Percentiles rank a stretch among this genome's conserved stretches.
phyloP scores from a whole-genome alignment of 371 early-diverging fungal genomes.

The Rhizopus arrhizus region DNA sequence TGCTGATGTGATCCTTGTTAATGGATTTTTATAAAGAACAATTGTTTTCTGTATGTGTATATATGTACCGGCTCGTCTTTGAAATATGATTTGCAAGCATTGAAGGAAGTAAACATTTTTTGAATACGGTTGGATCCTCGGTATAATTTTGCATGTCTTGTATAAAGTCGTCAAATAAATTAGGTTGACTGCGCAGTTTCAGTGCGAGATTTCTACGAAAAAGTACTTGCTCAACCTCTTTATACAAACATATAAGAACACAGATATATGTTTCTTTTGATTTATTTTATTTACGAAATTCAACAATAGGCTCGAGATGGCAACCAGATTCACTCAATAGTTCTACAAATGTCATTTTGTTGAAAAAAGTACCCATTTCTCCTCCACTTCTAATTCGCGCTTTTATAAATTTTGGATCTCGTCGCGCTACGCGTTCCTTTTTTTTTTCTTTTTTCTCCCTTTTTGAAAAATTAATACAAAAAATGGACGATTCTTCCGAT shows the following conservation, averaged over 20 bases:
- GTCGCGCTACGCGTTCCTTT: conserved; percentile 1
- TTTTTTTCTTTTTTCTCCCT: conserved; percentile 10
- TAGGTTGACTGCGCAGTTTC: conserved; percentile 29
- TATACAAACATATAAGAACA: neutral
- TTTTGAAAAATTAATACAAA: conserved; percentile 2
- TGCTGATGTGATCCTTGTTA: neutral
- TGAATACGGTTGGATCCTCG: conserved; percentile 30
- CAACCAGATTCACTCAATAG: conserved; percentile 24
- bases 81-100: conserved; percentile 23
- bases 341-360: conserved; percentile 15
- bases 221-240: conserved; percentile 23
- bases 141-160: conserved; percentile 30
- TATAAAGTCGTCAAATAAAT: conserved; percentile 27
- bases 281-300: conserved; percentile 17
- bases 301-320: neutral
- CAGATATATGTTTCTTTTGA: neutral
- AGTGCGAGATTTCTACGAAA: conserved; percentile 41
- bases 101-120: conserved; percentile 43
- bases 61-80: conserved; percentile 20
- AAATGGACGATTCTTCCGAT: conserved; percentile 47
- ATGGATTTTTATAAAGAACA: neutral
- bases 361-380: neutral
- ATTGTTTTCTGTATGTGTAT: neutral
- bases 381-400: neutral
- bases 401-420: neutral